Evolutionary conservation across 495 filamentous ascomycete species (phyloP), one percentile per base, ranked within the genome.

Genomic region (Penicillium ucsense): DNA sequence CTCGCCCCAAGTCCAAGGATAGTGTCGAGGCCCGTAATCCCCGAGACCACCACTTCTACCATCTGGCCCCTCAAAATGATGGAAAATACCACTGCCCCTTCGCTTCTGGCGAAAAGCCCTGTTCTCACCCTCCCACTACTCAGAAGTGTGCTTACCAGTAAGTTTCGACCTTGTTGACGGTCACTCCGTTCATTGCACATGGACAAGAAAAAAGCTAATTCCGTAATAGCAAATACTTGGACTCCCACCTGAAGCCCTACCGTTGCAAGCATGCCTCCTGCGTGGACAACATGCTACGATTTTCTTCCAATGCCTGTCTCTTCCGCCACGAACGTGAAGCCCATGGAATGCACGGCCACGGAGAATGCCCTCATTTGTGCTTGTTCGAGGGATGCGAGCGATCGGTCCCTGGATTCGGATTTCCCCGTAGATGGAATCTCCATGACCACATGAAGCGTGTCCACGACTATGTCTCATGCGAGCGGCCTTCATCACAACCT

Each of bases 111-210:
- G 75, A 86, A 51, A 68, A 81, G 37, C 79, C 75, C 49, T 94
- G 89, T 78, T 82, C 76, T 62, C 88, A 94, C 75, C 82, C 83
- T 57, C 81, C 88, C 20, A 89, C 87, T 54, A 89, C 88, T 65
- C 84, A 95, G 51, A 95, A 95, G 77, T 96, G 89, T 81, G 90
- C 92, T 67, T 96, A 95, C 65, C 88, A 94, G 89, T 90, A 83
- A 79, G 85, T 62, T 20, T 20, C 1, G 2, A 20, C 20, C 20
- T 20, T 20, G 20, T 20, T 20, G 20, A 20, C 20, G 20, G 20
- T 20, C 20, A 20, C 2, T 20, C 20, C 20, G 20, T 20, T 20
- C 20, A 20, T 20, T 20, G 20, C 20, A 20, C 20, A 20, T 20
- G 20, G 20, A 20, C 20, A 20, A 20, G 20, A 20, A 20, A 20